Conservation (phyloP, 2,329 filamentous ascomycete genomes). For the Furcasterigmium furcatum region DNA sequence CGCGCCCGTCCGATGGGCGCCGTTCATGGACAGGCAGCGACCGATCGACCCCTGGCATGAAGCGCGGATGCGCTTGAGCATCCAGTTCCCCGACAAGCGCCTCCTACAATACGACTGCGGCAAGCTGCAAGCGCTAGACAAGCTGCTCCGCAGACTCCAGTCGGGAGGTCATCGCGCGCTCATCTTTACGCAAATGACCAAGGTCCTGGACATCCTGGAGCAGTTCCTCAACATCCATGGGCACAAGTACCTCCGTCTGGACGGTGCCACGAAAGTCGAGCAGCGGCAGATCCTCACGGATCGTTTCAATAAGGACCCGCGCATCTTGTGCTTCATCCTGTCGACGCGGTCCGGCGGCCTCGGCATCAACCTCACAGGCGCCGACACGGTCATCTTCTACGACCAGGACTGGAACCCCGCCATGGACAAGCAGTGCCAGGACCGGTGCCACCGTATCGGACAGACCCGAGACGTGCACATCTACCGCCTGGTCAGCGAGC, state of each 20-base stretch:
- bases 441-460: constrained; percentile 93
- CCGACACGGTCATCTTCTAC: constrained; percentile 98
- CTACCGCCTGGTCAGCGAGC: constrained; percentile 87
- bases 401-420: constrained; percentile 99
- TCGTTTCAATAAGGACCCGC: constrained; percentile 90
- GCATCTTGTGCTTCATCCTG: constrained; percentile 92
- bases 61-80: constrained; percentile 85
- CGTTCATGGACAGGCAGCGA: constrained; percentile 52
- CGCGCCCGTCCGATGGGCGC: constrained; percentile 50
- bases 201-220: constrained; percentile 94
- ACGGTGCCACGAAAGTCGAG: constrained; percentile 95
- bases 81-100: constrained; percentile 94
- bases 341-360: constrained; percentile 92
- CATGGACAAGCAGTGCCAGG: constrained; percentile 99
- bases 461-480: constrained; percentile 98
- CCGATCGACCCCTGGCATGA: constrained; percentile 85
- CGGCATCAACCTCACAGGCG: constrained; percentile 94
- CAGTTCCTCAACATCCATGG: constrained; percentile 98
- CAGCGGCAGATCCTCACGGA: constrained; percentile 94
- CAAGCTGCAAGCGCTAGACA: constrained; percentile 88
- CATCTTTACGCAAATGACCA: constrained; percentile 99
- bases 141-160: constrained; percentile 81
- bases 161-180: constrained; percentile 87
- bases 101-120: constrained; percentile 98
- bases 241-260: constrained; percentile 91